Base-by-base conservation (phyloP, 129 eudicot species). In the Oenanthe sinensis region DNA sequence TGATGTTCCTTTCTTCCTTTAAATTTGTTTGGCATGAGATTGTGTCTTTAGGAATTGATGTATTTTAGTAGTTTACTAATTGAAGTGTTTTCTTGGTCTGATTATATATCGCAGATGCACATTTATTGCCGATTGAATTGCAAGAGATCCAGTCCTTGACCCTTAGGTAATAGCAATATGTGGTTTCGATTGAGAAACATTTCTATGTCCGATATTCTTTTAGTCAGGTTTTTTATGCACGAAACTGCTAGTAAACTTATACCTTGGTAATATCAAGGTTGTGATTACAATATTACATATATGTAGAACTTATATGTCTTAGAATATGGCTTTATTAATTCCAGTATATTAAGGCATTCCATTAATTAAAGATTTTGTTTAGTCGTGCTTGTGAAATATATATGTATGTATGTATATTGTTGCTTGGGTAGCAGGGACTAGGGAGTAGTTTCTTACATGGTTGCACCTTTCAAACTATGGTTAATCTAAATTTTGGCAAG, bases 131-230 rank as follows among this genome's bases (percentile, higher is more conserved):
- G 45, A 88, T 96, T 81, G 97, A 96, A 50, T 82, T 96, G 86
- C 97, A 94, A 37, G 99, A 92, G 92, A 85, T 96, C 75, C 84
- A 89, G 77, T 87, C 91, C 77, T 86, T 92, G 85, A 88, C 92
- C 78, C 87, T 83, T 81, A 91, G 98, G 97, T 91, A 89, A 26
- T 10, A 73, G 76, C 9, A 49, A 39, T n/a, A 33, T 24, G 62
- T 77, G 30, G 16, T 17, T 71, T 62, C n/a, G 76, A 75, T 70
- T 30, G 40, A 45, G 40, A 74, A 44, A 45, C 63, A 55, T 26
- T 77, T 46, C 1, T 9, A 72, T 78, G 75, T 40, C 13, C 44
- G 75, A 15, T 39, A 37, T 44, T 22, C 39, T 20, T 40, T 17
- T 39, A 15, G 15, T 46, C 39, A 3, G 52, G 13, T 22, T 71